Evolutionary conservation across 2,329 filamentous ascomycete species (phyloP).

Genomic region (Ascochyta lentis): DNA sequence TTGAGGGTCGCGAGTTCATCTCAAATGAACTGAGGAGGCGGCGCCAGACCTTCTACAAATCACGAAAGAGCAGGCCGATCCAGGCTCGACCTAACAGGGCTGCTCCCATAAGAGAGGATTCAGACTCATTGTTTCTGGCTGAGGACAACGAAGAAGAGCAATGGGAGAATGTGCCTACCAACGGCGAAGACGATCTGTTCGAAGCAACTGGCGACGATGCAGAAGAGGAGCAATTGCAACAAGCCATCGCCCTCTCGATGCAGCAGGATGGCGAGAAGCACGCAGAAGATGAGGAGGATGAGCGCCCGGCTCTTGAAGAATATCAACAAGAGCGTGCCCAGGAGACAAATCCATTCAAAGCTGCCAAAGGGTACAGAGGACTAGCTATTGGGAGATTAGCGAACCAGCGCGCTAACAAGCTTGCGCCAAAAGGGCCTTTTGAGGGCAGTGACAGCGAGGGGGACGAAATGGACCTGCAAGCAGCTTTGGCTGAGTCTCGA

Average conservation of each 20-base stretch:
- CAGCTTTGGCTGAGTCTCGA: conserved; percentile 75
- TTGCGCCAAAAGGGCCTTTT: conserved; percentile 42
- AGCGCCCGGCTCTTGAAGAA: conserved; percentile 54
- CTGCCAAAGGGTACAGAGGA: conserved; percentile 50
- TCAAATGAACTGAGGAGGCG: conserved; percentile 51
- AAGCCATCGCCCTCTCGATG: conserved; percentile 85
- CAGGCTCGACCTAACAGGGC: conserved; percentile 25
- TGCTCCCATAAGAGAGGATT: conserved; percentile 45
- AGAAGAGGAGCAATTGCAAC: conserved; percentile 77
- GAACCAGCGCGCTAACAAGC: conserved; percentile 73
- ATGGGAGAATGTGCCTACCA: conserved; percentile 49
- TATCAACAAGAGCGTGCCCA: conserved; percentile 55
- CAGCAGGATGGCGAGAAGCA: conserved; percentile 64
- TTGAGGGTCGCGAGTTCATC: conserved; percentile 47
- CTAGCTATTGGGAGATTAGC: conserved; percentile 75
- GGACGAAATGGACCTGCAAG: conserved; percentile 77
- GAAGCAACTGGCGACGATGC: conserved; percentile 55
- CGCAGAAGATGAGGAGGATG: conserved; percentile 54
- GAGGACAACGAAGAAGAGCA: conserved; percentile 52
- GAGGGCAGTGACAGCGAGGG: conserved; percentile 67
- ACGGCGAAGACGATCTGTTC: conserved; percentile 65
- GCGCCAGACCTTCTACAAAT: conserved; percentile 57
- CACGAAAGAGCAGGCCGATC: conserved; percentile 36
- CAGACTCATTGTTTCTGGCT: conserved; percentile 64
- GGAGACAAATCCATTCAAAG: conserved; percentile 51